These are phyloP conservation scores for Pezicula carpinea DNA, from an alignment of 2,329 filamentous ascomycete genomes.

Conservation along the genomic window DNA sequence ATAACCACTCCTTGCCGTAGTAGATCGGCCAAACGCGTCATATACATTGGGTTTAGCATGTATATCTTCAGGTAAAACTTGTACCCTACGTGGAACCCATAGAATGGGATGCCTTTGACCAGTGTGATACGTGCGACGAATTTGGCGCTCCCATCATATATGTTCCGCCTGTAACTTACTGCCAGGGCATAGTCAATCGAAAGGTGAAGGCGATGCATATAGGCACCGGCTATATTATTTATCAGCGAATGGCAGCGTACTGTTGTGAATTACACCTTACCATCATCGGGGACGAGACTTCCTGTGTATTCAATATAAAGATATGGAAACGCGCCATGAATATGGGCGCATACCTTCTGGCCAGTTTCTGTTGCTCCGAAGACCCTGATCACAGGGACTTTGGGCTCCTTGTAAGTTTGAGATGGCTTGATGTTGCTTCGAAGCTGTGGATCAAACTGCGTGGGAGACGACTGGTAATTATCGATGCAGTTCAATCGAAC, in stretches of 20 bases:
- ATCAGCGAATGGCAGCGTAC: slow-evolving; percentile 5
- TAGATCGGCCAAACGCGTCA: slow-evolving; percentile 82
- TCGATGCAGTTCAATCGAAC: slow-evolving; percentile 95
- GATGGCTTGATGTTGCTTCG: slow-evolving; percentile 58
- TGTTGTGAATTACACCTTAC: slow-evolving; percentile 40
- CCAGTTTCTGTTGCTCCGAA: slow-evolving; percentile 93
- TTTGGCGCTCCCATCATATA: slow-evolving; percentile 59
- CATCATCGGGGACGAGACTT: slow-evolving; percentile 58
- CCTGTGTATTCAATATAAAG: slow-evolving; percentile 86
- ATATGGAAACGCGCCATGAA: slow-evolving; percentile 94
- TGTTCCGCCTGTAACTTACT: slow-evolving; percentile 75
- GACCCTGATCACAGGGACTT: slow-evolving; percentile 80
- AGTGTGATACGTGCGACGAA: slow-evolving; percentile 89
- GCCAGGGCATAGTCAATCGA: slow-evolving; percentile 90
- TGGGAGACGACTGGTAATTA: slow-evolving; percentile 79
- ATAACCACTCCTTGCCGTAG: slow-evolving; percentile 84
- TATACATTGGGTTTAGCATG: slow-evolving; percentile 79
- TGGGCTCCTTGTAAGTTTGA: slow-evolving; percentile 58
- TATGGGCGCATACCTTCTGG: slow-evolving; percentile 92
- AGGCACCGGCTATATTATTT: slow-evolving; percentile 57
- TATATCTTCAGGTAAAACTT: slow-evolving; percentile 92
- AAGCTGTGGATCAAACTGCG: slow-evolving; percentile 75
- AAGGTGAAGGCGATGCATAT: slow-evolving; percentile 72
- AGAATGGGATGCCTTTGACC: slow-evolving; percentile 92
- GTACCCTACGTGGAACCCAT: slow-evolving; percentile 92